phyloP scores from a whole-genome alignment of 2,329 filamentous ascomycete genomes.

The Penicillium sp. region DNA sequence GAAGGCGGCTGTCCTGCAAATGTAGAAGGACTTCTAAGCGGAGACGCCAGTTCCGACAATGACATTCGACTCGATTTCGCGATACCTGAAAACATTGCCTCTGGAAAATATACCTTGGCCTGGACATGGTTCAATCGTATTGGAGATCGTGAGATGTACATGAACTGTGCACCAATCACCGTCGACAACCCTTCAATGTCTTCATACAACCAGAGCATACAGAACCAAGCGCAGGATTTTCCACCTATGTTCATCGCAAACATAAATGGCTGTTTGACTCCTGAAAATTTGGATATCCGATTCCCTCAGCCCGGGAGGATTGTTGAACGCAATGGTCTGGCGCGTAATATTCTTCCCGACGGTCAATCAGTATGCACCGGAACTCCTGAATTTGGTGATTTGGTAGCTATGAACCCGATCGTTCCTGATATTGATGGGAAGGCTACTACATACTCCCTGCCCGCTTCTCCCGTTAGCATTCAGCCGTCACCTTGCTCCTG shows the following conservation, averaged over 20 bases:
- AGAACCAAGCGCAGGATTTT: constrained; percentile 41
- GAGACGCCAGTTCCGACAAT: constrained; percentile 44
- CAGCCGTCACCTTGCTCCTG: neutral
- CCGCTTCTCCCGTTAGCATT: neutral
- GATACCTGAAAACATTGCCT: constrained; percentile 69
- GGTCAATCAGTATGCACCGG: constrained; percentile 32
- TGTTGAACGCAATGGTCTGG: constrained; percentile 51
- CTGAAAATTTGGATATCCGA: constrained; percentile 56
- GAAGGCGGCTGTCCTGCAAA: constrained; percentile 79
- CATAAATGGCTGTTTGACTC: constrained; percentile 60
- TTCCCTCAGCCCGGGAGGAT: constrained; percentile 68
- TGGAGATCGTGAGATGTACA: constrained; percentile 95
- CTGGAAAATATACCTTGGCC: constrained; percentile 76
- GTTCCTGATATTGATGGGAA: neutral
- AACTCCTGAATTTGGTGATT: constrained; percentile 27
- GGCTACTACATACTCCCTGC: neutral
- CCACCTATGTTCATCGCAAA: constrained; percentile 78
- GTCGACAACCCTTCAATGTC: constrained; percentile 56
- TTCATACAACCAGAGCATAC: neutral
- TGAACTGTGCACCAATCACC: constrained; percentile 83
- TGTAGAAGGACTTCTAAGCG: constrained; percentile 58
- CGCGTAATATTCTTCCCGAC: constrained; percentile 35
- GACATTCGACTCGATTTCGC: constrained; percentile 66
- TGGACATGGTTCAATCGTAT: constrained; percentile 96
- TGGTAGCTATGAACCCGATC: neutral